Base-by-base conservation (phyloP, 108 stramenopile genomes). In the Seminavis robusta region DNA sequence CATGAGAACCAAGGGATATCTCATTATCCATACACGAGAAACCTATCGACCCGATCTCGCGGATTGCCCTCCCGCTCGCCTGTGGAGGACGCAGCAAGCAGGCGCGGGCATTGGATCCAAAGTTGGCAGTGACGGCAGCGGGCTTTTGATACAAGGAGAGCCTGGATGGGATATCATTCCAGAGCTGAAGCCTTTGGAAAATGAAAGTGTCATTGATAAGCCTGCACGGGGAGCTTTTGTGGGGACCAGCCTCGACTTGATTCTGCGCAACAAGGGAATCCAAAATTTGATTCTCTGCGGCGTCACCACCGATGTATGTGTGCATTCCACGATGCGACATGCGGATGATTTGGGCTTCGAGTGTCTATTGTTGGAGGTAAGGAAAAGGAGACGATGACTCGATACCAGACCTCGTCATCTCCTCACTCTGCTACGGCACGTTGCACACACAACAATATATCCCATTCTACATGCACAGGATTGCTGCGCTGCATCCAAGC, bases 321-420 rank as follows among this genome's bases (percentile, higher is more conserved):
- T 76, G 4, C 79, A 80, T 59, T 76, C 79, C 10, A 80, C 79
- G 10, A 80, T 80, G 79, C 74, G 79, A 2, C 56, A 74, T 37
- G 79, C 63, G 10, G 76, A 80, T 27, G 79, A 80, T 63, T 68
- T 74, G 79, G 79, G 79, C n/a, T 80, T 69, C 45, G 79, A 80
- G 36, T 80, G 79, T 62, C 29, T 71, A 21, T 45, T 80, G 27
- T 32, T 74, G 61, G 53, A 52, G 16, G 8, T 36, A 13, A 13
- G 34, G 34, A 10, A 13, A 10, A 13, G 13, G 13, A 10, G 8
- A 36, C 5, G 5, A 40, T 1, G 20, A 36, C 13, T 10, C 8
- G 13, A 36, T 10, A 13, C 8, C 8, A 36, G 8, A 10, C 34
- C 34, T 36, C 34, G 13, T 36, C 10, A 10, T 36, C 13, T 8